Percentiles rank a stretch among this genome's conserved stretches.
phyloP scores from a whole-genome alignment of 2,329 filamentous ascomycete genomes.

The Arthrobotrys sphaeroides region DNA sequence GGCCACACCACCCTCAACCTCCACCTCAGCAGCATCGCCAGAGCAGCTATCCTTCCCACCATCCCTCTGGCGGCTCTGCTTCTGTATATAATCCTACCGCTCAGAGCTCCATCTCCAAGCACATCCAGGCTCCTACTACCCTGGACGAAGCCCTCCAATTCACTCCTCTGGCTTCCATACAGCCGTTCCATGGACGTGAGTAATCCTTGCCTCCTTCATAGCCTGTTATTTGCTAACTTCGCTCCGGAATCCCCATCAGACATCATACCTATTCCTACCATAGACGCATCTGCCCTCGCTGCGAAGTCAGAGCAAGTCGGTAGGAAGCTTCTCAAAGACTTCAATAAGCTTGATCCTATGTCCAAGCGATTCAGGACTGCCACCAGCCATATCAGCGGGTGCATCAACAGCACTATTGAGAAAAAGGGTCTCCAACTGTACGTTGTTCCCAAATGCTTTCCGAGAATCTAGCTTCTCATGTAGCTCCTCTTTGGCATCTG shows the following conservation, averaged over 20 bases:
- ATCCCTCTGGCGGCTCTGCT: neutral
- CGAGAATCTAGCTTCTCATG: neutral
- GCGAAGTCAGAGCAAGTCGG: conserved; percentile 66
- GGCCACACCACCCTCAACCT: neutral
- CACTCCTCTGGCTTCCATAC: conserved; percentile 80
- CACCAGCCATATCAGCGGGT: conserved; percentile 37
- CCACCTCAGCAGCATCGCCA: conserved; percentile 23
- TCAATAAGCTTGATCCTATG: conserved; percentile 52
- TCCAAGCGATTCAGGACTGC: conserved; percentile 43
- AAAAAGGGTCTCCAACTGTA: conserved; percentile 42
- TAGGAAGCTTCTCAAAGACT: conserved; percentile 37
- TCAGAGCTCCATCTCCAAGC: neutral
- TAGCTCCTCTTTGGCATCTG: neutral
- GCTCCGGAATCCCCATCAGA: conserved; percentile 62
- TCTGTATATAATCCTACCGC: conserved; percentile 14
- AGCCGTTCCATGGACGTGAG: conserved; percentile 78
- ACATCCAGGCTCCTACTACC: conserved; percentile 61
- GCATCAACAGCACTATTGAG: conserved; percentile 35
- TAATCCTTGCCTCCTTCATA: neutral
- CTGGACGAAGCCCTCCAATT: conserved; percentile 82
- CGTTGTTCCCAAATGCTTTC: no score
- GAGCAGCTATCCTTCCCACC: neutral
- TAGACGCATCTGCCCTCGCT: conserved; percentile 68
- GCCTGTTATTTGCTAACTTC: conserved; percentile 4
- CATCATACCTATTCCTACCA: conserved; percentile 72